Conservation (phyloP, 2,329 filamentous ascomycete species). For the Pseudogymnoascus verrucosus region DNA sequence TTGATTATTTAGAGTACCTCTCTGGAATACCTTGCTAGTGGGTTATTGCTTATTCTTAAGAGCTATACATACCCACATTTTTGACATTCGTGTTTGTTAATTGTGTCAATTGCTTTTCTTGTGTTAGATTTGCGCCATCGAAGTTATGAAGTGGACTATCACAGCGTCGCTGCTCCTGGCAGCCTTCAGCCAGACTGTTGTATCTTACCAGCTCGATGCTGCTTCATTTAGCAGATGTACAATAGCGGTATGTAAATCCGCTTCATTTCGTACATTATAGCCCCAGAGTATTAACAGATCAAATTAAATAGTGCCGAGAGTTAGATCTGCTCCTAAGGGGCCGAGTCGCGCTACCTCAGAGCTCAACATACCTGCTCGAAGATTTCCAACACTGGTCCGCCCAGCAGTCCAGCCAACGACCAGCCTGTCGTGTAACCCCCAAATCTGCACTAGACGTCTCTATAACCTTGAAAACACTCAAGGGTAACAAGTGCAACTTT, state of each 20-base stretch:
- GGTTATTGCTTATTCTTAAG: neutral
- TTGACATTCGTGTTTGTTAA: neutral
- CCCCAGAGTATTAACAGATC: neutral
- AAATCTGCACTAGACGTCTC: constrained; percentile 28
- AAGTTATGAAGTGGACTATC: neutral
- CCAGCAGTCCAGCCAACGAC: constrained; percentile 25
- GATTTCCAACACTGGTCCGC: constrained; percentile 29
- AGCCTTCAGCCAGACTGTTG: neutral
- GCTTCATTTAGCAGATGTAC: neutral
- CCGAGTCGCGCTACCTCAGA: neutral
- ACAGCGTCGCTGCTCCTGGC: neutral
- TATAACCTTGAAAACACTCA: constrained; percentile 23
- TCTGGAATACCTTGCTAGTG: neutral
- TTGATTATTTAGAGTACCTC: neutral
- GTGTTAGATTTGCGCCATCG: neutral
- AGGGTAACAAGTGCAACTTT: constrained; percentile 19
- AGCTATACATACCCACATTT: neutral
- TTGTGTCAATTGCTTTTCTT: neutral
- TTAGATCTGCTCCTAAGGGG: neutral
- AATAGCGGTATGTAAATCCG: neutral
- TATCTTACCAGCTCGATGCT: neutral
- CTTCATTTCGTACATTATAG: neutral
- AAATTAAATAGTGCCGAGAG: neutral
- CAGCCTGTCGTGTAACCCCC: constrained; percentile 32
- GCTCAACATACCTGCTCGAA: neutral